Conservation (phyloP, 768 basidiomycete species). For the Tylopilus intermedius region DNA sequence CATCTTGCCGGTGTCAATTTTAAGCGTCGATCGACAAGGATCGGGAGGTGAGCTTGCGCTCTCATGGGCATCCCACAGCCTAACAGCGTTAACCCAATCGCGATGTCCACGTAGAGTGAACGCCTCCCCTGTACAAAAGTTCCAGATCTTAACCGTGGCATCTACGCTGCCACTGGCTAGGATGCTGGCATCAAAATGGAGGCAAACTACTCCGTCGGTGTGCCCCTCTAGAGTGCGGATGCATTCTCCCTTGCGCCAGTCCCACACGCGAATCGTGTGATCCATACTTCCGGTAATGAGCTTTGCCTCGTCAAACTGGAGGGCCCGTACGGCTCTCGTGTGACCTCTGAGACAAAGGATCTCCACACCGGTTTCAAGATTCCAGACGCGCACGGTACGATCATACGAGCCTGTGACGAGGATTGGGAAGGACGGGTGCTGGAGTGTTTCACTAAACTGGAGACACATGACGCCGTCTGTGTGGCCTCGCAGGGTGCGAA, state of each 20-base stretch:
- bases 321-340: constrained; percentile 81
- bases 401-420: constrained; percentile 98
- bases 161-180: constrained; percentile 92
- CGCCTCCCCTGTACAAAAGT: constrained; percentile 84
- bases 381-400: constrained; percentile 92
- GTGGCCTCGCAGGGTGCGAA: constrained; percentile 85
- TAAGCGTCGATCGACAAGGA: constrained; percentile 34
- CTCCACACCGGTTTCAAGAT: constrained; percentile 85
- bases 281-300: constrained; percentile 98
- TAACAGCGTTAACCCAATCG: constrained; percentile 96
- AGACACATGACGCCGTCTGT: constrained; percentile 96
- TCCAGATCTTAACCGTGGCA: constrained; percentile 93
- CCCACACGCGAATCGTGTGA: constrained; percentile 90
- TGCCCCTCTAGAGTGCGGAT: constrained; percentile 87
- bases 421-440: constrained; percentile 83
- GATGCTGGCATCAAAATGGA: constrained; percentile 88
- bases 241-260: constrained; percentile 87
- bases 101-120: constrained; percentile 89
- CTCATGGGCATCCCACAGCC: constrained; percentile 70
- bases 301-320: constrained; percentile 95
- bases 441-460: constrained; percentile 83
- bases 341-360: constrained; percentile 85
- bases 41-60: constrained; percentile 7
- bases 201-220: constrained; percentile 83
- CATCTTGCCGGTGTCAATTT: constrained; percentile 84